phyloP scores from a whole-genome alignment of 2,329 filamentous ascomycete species.

The Microascus cirrosus region DNA sequence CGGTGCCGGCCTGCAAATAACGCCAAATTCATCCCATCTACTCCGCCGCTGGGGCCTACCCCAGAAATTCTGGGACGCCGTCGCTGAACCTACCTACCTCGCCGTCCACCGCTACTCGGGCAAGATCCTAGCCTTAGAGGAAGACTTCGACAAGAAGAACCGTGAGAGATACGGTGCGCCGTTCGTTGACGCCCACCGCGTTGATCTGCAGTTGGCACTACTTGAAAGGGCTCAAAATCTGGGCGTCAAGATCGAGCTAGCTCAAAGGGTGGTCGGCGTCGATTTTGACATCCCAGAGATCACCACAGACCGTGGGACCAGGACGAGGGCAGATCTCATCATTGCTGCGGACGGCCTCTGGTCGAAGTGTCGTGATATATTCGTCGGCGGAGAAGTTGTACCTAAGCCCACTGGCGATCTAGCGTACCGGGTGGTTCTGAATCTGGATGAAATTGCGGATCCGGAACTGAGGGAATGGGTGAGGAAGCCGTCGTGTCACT shows the following conservation, averaged over 20 bases:
- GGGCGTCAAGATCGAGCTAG: neutral
- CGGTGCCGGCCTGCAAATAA: neutral
- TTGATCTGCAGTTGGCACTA: neutral
- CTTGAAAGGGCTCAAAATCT: neutral
- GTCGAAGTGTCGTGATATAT: conserved; percentile 26
- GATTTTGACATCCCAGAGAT: neutral
- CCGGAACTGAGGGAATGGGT: neutral
- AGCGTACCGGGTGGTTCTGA: conserved; percentile 1
- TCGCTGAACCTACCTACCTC: neutral
- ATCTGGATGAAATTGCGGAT: neutral
- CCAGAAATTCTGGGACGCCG: neutral
- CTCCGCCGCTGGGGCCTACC: neutral
- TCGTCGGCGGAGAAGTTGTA: conserved; percentile 29
- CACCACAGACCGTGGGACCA: neutral
- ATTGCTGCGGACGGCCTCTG: conserved; percentile 16
- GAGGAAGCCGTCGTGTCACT: neutral
- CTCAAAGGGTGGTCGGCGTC: neutral
- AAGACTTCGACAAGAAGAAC: neutral
- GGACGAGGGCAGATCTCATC: neutral
- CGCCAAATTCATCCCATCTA: neutral
- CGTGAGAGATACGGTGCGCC: neutral
- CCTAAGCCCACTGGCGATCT: conserved; percentile 27
- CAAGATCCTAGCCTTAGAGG: neutral
- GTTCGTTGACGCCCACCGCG: neutral
- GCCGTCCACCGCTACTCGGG: neutral